Percentiles rank a stretch among this genome's conserved stretches.
These are phyloP conservation scores for Aleurites moluccanus DNA, from an alignment of 441 rosid genomes.

Conservation along the genomic window DNA sequence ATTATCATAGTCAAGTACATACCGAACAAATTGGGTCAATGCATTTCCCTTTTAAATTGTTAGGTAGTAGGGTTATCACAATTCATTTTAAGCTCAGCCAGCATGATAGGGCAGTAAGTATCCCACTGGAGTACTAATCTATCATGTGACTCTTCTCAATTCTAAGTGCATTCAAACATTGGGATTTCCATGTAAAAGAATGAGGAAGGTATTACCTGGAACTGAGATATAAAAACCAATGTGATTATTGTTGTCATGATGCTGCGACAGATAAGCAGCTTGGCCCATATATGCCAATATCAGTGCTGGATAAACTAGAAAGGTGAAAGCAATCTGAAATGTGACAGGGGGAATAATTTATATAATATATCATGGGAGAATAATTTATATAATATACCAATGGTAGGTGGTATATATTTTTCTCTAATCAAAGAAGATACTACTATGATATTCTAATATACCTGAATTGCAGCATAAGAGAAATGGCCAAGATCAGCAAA, in stretches of 20 bases:
- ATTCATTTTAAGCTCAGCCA: not conserved
- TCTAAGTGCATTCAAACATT: constrained; percentile 3
- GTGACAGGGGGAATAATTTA: too few relatives aligned
- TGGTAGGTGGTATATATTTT: not conserved
- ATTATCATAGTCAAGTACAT: not conserved
- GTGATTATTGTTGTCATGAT: constrained; percentile 56
- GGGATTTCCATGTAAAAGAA: not conserved
- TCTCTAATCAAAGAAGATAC: constrained; percentile 8
- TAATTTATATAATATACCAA: constrained; percentile 12
- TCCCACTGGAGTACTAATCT: not conserved
- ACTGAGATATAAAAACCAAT: constrained; percentile 89
- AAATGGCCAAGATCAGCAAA: constrained; percentile 99
- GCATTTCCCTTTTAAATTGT: not conserved
- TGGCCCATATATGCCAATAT: constrained; percentile 97
- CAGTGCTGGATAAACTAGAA: constrained; percentile 92
- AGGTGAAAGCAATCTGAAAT: constrained; percentile 90
- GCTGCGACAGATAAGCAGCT: constrained; percentile 91
- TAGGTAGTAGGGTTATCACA: not conserved
- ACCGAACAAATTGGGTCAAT: not conserved
- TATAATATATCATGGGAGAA: too few relatives aligned
- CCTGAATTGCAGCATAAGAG: constrained; percentile 92
- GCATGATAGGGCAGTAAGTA: not conserved
- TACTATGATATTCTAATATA: constrained; percentile 7
- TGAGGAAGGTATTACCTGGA: constrained; percentile 51
- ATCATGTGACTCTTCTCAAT: not conserved